These are phyloP conservation scores for Rhododendron williamsianum DNA, from an alignment of 148 eudicot genomes.

Conservation along the genomic window DNA sequence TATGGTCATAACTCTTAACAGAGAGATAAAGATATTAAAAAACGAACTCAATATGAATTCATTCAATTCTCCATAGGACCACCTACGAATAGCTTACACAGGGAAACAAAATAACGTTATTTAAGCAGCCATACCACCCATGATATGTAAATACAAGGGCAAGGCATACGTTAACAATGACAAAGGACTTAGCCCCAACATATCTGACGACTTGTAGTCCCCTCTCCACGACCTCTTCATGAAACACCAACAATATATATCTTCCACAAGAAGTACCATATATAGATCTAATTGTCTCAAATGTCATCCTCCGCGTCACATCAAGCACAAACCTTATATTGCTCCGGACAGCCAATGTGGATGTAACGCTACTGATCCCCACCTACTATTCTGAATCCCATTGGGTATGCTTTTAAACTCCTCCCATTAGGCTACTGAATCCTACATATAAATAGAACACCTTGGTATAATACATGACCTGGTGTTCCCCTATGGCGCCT, in stretches of 20 bases:
- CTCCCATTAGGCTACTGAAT: too few species aligned
- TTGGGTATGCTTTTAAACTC: not conserved
- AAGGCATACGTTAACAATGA: slow-evolving; percentile 50
- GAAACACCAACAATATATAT: too few species aligned
- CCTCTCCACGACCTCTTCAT: slow-evolving; percentile 48
- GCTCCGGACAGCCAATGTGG: slow-evolving; percentile 64
- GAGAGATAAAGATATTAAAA: too few species aligned
- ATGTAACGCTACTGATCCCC: slow-evolving; percentile 58
- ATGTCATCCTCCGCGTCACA: slow-evolving; percentile 49
- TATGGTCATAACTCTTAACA: too few species aligned
- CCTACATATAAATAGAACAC: too few species aligned
- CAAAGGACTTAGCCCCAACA: slow-evolving; percentile 55
- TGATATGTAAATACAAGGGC: slow-evolving; percentile 52
- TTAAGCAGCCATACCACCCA: slow-evolving; percentile 52
- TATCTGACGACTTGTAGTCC: slow-evolving; percentile 61
- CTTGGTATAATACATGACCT: too few species aligned
- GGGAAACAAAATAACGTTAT: not conserved
- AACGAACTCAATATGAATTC: too few species aligned
- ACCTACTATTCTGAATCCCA: slow-evolving; percentile 30
- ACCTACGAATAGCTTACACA: not conserved
- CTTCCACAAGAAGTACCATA: not conserved
- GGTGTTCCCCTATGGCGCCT: too few species aligned
- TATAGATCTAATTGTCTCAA: too few species aligned
- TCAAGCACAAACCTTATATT: slow-evolving; percentile 66
- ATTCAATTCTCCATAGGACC: too few species aligned